These are phyloP conservation scores for Trebouxia sp. DNA, from an alignment of 139 green algal genomes.

Conservation along the genomic window DNA sequence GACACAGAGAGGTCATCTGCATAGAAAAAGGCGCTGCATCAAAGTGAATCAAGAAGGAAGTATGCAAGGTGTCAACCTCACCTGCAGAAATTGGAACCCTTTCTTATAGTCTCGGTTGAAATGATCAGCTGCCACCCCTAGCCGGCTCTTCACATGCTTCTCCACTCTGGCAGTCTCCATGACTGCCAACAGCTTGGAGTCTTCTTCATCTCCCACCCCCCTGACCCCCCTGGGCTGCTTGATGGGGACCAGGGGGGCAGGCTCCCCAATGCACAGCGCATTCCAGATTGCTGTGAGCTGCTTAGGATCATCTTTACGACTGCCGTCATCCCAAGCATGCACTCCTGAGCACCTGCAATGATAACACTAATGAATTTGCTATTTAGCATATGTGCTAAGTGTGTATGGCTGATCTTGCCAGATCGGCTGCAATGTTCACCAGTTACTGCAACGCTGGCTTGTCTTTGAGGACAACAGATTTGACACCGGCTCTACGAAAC, in stretches of 20 bases:
- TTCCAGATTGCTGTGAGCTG: constrained; percentile 31
- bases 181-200: constrained; percentile 7
- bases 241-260: not conserved
- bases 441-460: too few species aligned
- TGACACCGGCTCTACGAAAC: too few species aligned
- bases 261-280: constrained; percentile 24
- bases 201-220: not conserved
- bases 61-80: not conserved
- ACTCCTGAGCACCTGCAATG: constrained; percentile 22
- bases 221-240: not conserved
- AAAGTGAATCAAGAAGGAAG: too few species aligned
- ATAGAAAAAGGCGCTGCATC: not conserved
- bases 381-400: too few species aligned
- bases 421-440: too few species aligned
- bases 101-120: constrained; percentile 98
- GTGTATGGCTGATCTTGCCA: too few species aligned
- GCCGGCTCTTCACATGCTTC: constrained; percentile 74
- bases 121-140: constrained; percentile 87
- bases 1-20: not conserved
- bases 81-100: constrained; percentile 88
- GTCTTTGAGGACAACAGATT: too few species aligned
- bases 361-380: not conserved
- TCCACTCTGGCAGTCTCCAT: constrained; percentile 44
- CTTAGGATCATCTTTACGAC: not conserved
- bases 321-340: constrained; percentile 9